Evolutionary conservation across 306 rosid species (phyloP).

Genomic region (Pterocarpus macrocarpus): DNA sequence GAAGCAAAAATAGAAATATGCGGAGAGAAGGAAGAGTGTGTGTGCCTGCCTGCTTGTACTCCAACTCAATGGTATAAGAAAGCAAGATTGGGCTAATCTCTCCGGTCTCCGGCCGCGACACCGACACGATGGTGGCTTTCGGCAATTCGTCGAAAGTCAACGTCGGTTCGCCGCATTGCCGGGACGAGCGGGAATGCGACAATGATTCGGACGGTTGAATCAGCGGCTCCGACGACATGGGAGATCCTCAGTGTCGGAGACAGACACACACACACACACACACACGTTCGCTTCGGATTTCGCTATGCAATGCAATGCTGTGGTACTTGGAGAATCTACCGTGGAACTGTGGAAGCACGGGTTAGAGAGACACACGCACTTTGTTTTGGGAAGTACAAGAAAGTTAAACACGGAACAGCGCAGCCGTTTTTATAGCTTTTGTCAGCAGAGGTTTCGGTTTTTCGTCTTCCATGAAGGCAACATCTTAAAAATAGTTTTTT

Average conservation of each 20-base stretch:
- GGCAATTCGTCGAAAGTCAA: slow-evolving; percentile 83
- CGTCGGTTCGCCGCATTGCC: slow-evolving; percentile 54
- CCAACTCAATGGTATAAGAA: slow-evolving; percentile 81
- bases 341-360: neutral
- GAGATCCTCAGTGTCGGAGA: slow-evolving; percentile 17
- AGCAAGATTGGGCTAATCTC: slow-evolving; percentile 86
- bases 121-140: slow-evolving; percentile 68
- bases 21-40: neutral
- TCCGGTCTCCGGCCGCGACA: slow-evolving; percentile 80
- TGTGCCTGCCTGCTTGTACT: slow-evolving; percentile 93
- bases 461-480: neutral
- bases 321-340: neutral
- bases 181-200: slow-evolving; percentile 41
- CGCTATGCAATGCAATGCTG: too few relatives aligned
- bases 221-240: slow-evolving; percentile 77
- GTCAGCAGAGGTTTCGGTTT: slow-evolving; percentile 8
- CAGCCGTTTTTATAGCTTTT: slow-evolving; percentile 54
- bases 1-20: neutral
- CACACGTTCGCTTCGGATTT: too few relatives aligned
- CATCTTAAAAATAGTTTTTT: too few relatives aligned
- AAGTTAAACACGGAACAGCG: neutral
- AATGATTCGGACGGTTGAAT: slow-evolving; percentile 54
- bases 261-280: too few relatives aligned
- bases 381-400: slow-evolving; percentile 24
- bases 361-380: neutral